Evolutionary conservation across 1,284 basidiomycete genomes (phyloP).

Genomic region (Mixia osmundae): DNA sequence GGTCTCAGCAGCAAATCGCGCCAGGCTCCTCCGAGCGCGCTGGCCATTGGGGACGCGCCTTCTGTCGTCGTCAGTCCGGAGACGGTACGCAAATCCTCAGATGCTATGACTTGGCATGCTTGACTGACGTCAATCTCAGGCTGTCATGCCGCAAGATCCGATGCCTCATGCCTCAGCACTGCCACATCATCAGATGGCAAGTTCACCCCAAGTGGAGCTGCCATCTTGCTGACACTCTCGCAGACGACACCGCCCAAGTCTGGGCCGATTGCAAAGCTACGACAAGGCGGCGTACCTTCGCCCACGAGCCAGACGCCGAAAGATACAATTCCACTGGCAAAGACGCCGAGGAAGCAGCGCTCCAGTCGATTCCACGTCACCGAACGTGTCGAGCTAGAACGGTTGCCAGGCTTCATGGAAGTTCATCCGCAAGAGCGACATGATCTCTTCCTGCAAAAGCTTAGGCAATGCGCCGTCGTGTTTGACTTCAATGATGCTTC

Average conservation of each 20-base stretch:
- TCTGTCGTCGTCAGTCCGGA: slow-evolving; percentile 28
- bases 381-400: slow-evolving; percentile 88
- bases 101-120: background rate
- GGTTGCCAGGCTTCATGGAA: slow-evolving; percentile 80
- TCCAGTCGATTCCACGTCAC: slow-evolving; percentile 89
- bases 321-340: slow-evolving; percentile 84
- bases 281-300: slow-evolving; percentile 16
- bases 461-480: slow-evolving; percentile 83
- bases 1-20: slow-evolving; percentile 1
- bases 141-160: slow-evolving; percentile 40
- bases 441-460: slow-evolving; percentile 78
- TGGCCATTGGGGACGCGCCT: slow-evolving; percentile 20
- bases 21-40: slow-evolving; percentile 5
- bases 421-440: slow-evolving; percentile 69
- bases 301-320: slow-evolving; percentile 28
- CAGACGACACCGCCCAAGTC: slow-evolving; percentile 24
- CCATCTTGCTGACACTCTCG: slow-evolving; percentile 6
- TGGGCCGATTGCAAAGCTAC: slow-evolving; percentile 24
- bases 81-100: slow-evolving; percentile 14
- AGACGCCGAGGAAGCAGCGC: slow-evolving; percentile 83
- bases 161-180: slow-evolving; percentile 27
- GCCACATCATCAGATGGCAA: slow-evolving; percentile 23
- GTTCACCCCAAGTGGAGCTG: slow-evolving; percentile 4
- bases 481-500: slow-evolving; percentile 99
- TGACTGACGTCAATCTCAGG: slow-evolving; percentile 7